Conservation (phyloP, 164 flowering plant genomes). For the Hamamelis virginiana region DNA sequence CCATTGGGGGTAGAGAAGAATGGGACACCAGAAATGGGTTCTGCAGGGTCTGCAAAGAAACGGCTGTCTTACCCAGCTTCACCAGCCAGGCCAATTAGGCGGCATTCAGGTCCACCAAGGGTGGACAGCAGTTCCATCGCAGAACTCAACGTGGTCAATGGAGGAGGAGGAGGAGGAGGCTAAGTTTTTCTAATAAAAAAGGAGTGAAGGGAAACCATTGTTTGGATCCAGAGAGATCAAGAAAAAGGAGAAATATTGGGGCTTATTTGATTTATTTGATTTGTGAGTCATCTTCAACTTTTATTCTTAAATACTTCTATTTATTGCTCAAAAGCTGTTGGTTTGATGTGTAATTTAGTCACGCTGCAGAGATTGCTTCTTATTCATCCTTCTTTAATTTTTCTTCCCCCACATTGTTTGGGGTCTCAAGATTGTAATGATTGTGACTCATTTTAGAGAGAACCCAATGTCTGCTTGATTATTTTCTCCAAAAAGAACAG, state of each 20-base stretch:
- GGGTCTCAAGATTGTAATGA: slow-evolving; percentile 3
- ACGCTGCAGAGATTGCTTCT: slow-evolving; percentile 11
- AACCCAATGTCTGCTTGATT: slow-evolving; percentile 10
- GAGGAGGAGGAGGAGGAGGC: slow-evolving; percentile 31
- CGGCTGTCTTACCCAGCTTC: slow-evolving; percentile 59
- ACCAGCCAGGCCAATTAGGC: slow-evolving; percentile 50
- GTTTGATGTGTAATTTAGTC: not conserved
- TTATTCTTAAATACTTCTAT: not conserved
- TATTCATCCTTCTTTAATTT: not conserved
- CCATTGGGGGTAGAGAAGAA: slow-evolving; percentile 41
- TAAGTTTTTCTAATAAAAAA: too few relatives aligned
- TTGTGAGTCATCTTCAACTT: not conserved
- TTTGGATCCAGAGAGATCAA: not conserved
- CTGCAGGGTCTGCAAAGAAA: slow-evolving; percentile 49
- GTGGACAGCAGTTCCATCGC: slow-evolving; percentile 37
- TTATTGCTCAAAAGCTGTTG: slow-evolving; percentile 5
- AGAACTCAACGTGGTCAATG: slow-evolving; percentile 33
- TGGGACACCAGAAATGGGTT: slow-evolving; percentile 43
- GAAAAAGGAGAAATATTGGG: not conserved
- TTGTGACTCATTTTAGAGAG: slow-evolving; percentile 4
- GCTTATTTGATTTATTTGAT: not conserved
- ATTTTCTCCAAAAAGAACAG: not conserved
- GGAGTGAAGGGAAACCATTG: not conserved
- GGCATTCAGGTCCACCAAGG: slow-evolving; percentile 63
- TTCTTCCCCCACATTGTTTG: not conserved